These are phyloP conservation scores for Phytophthora cactorum DNA, from an alignment of 352 stramenopile genomes.

Conservation along the genomic window DNA sequence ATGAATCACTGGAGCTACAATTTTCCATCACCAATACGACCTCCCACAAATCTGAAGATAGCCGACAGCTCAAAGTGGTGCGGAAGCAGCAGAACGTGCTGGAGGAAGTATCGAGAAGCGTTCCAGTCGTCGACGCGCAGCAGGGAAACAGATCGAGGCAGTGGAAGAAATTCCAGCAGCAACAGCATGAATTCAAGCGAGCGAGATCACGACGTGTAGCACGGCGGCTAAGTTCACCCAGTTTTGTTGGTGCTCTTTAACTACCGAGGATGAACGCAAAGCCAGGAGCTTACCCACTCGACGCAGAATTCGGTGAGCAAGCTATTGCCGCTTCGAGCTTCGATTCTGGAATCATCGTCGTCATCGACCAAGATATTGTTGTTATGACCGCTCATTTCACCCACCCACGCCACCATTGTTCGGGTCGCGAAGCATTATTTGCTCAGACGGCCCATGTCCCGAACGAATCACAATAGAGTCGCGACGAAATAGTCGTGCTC, in stretches of 20 bases:
- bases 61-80: conserved; percentile 17
- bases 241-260: not conserved
- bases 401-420: conserved; percentile 12
- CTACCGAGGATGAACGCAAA: not conserved
- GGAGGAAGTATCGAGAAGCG: conserved; percentile 2
- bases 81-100: conserved; percentile 15
- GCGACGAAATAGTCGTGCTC: conserved; percentile 20
- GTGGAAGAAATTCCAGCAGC: conserved; percentile 18
- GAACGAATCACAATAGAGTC: conserved; percentile 1
- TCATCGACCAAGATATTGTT: no score
- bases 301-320: conserved; percentile 30
- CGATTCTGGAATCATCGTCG: not conserved
- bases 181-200: conserved; percentile 25
- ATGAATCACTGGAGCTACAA: not conserved
- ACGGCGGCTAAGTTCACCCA: not conserved
- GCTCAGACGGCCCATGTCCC: not conserved
- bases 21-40: no score
- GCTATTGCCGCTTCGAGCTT: not conserved
- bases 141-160: conserved; percentile 7
- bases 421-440: conserved; percentile 17
- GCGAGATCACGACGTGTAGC: conserved; percentile 13
- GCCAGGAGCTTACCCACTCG: conserved; percentile 7
- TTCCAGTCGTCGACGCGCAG: conserved; percentile 20
- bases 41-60: not conserved
- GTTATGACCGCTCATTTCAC: conserved; percentile 2